Conservation (phyloP, 495 filamentous ascomycete species). For the Aspergillus haitiensis region DNA sequence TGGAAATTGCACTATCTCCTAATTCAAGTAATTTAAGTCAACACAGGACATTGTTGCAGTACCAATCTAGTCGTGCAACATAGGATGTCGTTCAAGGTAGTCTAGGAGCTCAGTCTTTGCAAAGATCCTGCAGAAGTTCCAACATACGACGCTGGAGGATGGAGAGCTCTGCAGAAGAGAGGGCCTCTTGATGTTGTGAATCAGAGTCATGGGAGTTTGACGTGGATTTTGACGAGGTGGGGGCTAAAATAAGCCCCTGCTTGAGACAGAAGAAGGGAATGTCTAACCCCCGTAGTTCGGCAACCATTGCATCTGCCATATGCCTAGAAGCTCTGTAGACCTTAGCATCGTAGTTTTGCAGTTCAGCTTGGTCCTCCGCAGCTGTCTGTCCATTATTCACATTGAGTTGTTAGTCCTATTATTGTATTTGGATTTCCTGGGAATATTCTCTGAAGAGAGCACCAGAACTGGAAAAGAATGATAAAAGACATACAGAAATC, state of each 20-base stretch:
- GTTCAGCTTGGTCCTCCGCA: conserved; percentile 54
- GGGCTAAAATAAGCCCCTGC: conserved; percentile 37
- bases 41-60: too few relatives aligned
- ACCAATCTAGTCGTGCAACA: too few relatives aligned
- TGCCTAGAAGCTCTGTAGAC: conserved; percentile 58
- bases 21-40: too few relatives aligned
- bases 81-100: neutral
- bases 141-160: conserved; percentile 60
- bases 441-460: too few relatives aligned
- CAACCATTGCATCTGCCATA: conserved; percentile 58
- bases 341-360: conserved; percentile 59
- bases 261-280: conserved; percentile 67
- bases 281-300: conserved; percentile 55
- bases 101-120: conserved; percentile 40
- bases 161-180: conserved; percentile 50
- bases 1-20: too few relatives aligned
- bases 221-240: conserved; percentile 3
- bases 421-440: too few relatives aligned
- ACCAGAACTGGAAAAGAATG: neutral
- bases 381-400: conserved; percentile 27
- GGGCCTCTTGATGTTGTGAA: neutral
- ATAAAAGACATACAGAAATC: conserved; percentile 32
- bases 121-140: conserved; percentile 62
- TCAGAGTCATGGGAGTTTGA: neutral
- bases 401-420: too few relatives aligned